Percentiles rank a stretch among this genome's conserved stretches.
Evolutionary conservation across 768 basidiomycete genomes (phyloP).

Genomic region (Collybiopsis luxurians): DNA sequence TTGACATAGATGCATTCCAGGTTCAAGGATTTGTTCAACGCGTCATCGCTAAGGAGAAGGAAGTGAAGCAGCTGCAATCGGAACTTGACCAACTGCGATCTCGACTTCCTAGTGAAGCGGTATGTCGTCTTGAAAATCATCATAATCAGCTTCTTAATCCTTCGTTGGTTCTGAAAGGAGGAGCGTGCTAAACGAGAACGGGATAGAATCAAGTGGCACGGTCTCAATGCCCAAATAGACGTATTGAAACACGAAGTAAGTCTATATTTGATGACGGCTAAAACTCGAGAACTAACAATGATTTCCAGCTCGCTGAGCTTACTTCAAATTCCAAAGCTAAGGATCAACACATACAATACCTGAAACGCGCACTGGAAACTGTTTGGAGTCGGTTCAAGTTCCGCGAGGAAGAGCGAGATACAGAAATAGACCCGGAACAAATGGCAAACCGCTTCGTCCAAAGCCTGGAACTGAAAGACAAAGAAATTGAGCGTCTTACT

Average conservation of each 20-base stretch:
- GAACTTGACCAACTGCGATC: conserved; percentile 65
- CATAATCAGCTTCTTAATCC: not conserved
- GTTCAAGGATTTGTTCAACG: conserved; percentile 78
- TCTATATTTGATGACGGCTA: not conserved
- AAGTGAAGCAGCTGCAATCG: conserved; percentile 69
- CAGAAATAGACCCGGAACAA: conserved; percentile 59
- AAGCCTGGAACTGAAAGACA: conserved; percentile 63
- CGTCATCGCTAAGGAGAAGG: conserved; percentile 81
- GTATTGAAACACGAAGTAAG: conserved; percentile 67
- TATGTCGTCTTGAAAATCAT: conserved; percentile 28
- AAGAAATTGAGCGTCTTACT: conserved; percentile 52
- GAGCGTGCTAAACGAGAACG: conserved; percentile 75
- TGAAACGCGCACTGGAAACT: conserved; percentile 85
- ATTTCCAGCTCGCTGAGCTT: not conserved
- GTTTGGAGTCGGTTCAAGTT: conserved; percentile 78
- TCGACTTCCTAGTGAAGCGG: conserved; percentile 59
- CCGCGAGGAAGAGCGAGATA: conserved; percentile 48
- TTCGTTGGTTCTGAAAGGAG: conserved; percentile 47
- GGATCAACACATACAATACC: conserved; percentile 71
- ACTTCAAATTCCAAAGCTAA: conserved; percentile 37
- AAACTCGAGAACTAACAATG: not conserved
- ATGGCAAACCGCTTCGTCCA: conserved; percentile 76
- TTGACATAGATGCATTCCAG: no score
- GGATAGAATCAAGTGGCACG: conserved; percentile 69
- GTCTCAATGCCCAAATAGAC: conserved; percentile 70